Conservation (phyloP, 768 basidiomycete species). For the Boletus eberwhitei region DNA sequence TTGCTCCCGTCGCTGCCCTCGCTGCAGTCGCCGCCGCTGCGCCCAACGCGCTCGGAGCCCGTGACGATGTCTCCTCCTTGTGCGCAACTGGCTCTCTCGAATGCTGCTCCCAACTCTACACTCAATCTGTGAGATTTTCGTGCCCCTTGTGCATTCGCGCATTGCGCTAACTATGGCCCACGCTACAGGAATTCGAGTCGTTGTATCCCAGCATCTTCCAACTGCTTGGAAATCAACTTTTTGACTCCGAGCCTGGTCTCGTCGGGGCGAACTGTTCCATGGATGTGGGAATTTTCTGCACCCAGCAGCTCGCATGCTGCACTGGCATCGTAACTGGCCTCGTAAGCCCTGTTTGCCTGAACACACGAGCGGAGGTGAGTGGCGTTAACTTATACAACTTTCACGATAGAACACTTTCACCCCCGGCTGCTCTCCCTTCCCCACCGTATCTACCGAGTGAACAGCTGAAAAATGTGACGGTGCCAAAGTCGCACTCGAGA, state of each 20-base stretch:
- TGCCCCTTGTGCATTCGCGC: too few species aligned
- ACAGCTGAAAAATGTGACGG: neutral
- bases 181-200: neutral
- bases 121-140: neutral
- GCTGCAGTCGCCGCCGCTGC: too few species aligned
- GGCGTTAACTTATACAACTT: neutral
- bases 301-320: constrained; percentile 18
- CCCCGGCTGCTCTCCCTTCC: constrained; percentile 15
- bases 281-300: constrained; percentile 1
- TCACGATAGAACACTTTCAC: constrained; percentile 3
- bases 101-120: constrained; percentile 1
- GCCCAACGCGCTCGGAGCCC: too few species aligned
- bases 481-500: neutral
- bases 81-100: neutral
- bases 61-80: too few species aligned
- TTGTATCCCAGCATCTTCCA: neutral
- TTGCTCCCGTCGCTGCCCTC: too few species aligned
- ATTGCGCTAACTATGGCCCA: neutral
- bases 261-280: too few species aligned
- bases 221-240: neutral
- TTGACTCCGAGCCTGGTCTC: too few species aligned
- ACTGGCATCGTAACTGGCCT: neutral
- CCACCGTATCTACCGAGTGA: neutral
- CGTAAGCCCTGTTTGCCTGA: constrained; percentile 1
- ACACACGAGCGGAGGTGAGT: too few species aligned